Conservation (phyloP, 2,329 filamentous ascomycete genomes). For the Phialophora expanda region DNA sequence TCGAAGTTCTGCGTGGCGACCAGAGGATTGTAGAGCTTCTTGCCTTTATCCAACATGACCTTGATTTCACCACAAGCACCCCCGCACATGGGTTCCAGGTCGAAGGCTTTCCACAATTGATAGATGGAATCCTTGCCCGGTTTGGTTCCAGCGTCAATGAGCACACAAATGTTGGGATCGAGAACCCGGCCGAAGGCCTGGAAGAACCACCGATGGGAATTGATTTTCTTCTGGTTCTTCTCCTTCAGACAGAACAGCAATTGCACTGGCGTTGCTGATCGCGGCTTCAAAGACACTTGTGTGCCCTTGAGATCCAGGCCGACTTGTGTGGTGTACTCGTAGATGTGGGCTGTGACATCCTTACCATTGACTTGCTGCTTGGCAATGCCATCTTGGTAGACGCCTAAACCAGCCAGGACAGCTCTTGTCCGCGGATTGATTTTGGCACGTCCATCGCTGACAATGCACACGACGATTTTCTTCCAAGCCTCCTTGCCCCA, state of each 20-base stretch:
- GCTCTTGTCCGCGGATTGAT: conserved; percentile 92
- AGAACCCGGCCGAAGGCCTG: conserved; percentile 91
- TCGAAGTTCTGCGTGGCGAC: conserved; percentile 98
- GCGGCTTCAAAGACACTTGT: conserved; percentile 80
- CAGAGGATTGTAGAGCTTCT: conserved; percentile 88
- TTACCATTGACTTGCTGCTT: conserved; percentile 98
- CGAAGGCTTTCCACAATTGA: conserved; percentile 97
- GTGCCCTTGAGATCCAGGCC: conserved; percentile 88
- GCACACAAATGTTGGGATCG: conserved; percentile 94
- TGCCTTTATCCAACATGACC: conserved; percentile 87
- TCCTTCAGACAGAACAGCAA: conserved; percentile 98
- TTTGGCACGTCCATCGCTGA: conserved; percentile 95
- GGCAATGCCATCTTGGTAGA: conserved; percentile 97
- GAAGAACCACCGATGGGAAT: conserved; percentile 99
- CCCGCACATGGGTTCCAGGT: conserved; percentile 95
- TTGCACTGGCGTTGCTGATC: conserved; percentile 85
- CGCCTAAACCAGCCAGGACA: conserved; percentile 87
- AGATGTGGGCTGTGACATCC: conserved; percentile 96
- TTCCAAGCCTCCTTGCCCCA: conserved; percentile 99
- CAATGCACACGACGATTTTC: conserved; percentile 98
- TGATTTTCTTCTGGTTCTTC: conserved; percentile 99
- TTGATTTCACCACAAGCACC: conserved; percentile 99
- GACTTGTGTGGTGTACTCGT: conserved; percentile 69
- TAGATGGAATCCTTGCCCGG: conserved; percentile 95
- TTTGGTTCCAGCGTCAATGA: conserved; percentile 94